Conservation (phyloP, 139 green algal species). For the Yamagishiella unicocca region DNA sequence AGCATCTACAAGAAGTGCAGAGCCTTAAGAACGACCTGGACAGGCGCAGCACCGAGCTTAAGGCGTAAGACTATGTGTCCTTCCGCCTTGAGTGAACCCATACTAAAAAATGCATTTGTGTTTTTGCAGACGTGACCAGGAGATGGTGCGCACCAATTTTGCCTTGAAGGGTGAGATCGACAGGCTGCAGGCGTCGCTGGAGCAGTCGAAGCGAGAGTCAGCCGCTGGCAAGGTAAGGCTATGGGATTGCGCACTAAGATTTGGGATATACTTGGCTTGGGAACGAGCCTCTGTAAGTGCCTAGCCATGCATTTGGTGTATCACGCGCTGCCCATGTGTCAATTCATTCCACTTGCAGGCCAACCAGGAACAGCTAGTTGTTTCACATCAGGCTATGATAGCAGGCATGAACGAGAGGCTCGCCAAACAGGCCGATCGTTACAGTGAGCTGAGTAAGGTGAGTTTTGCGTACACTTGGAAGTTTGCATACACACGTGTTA, state of each 20-base stretch:
- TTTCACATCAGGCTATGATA: not conserved
- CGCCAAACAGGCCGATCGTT: not conserved
- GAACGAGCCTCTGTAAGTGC: not conserved
- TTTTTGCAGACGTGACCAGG: constrained; percentile 38
- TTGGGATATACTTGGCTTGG: not conserved
- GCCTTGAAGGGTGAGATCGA: constrained; percentile 26
- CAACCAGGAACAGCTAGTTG: constrained; percentile 10
- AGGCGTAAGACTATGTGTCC: constrained; percentile 2
- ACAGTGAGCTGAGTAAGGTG: constrained; percentile 34
- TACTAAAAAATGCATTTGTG: too few relatives aligned
- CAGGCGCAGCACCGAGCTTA: constrained; percentile 19
- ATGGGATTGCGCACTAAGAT: too few relatives aligned
- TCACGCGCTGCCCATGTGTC: not conserved
- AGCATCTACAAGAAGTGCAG: constrained; percentile 22
- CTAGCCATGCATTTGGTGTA: not conserved
- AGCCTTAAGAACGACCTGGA: constrained; percentile 27
- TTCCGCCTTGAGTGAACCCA: not conserved
- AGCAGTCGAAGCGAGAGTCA: constrained; percentile 18
- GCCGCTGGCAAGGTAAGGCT: not conserved
- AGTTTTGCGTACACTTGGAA: not conserved
- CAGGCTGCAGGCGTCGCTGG: constrained; percentile 12
- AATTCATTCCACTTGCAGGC: not conserved
- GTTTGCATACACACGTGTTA: not conserved
- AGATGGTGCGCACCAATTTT: constrained; percentile 38
- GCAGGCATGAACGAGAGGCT: constrained; percentile 35